phyloP scores from a whole-genome alignment of 768 basidiomycete genomes.

The Guyanaporus albipodus region DNA sequence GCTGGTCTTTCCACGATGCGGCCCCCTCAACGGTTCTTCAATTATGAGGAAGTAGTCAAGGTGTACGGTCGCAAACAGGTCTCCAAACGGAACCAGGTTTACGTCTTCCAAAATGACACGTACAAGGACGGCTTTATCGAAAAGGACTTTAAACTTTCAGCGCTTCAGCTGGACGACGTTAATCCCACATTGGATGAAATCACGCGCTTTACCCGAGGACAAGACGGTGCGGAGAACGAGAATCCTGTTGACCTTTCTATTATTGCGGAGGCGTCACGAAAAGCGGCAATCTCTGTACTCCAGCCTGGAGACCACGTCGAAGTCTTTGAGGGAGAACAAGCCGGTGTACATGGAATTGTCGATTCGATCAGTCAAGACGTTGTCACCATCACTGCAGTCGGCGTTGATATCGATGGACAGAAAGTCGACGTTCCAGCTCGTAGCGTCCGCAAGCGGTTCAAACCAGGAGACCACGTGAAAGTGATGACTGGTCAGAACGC shows the following conservation, averaged over 20 bases:
- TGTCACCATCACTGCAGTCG: constrained; percentile 76
- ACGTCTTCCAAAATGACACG: constrained; percentile 89
- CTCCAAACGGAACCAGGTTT: constrained; percentile 67
- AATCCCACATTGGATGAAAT: constrained; percentile 97
- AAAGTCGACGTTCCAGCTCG: constrained; percentile 82
- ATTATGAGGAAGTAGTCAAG: constrained; percentile 86
- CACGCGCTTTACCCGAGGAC: constrained; percentile 77
- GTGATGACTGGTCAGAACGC: constrained; percentile 94
- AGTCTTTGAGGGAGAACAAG: constrained; percentile 95
- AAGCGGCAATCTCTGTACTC: constrained; percentile 88
- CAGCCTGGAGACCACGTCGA: constrained; percentile 98
- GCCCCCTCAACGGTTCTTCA: constrained; percentile 90
- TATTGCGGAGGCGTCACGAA: constrained; percentile 89
- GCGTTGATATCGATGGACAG: constrained; percentile 82
- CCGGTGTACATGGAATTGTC: constrained; percentile 88
- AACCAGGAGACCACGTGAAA: constrained; percentile 97
- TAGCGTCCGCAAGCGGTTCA: constrained; percentile 92
- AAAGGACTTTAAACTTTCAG: constrained; percentile 87
- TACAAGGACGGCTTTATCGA: constrained; percentile 94
- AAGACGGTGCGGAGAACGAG: constrained; percentile 65
- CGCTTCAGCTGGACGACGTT: constrained; percentile 79
- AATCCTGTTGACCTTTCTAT: constrained; percentile 80
- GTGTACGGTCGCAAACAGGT: constrained; percentile 80
- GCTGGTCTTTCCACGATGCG: constrained; percentile 55
- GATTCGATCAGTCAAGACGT: constrained; percentile 86